These are phyloP conservation scores for Boletus fagicola DNA, from an alignment of 768 basidiomycete species.

Conservation along the genomic window DNA sequence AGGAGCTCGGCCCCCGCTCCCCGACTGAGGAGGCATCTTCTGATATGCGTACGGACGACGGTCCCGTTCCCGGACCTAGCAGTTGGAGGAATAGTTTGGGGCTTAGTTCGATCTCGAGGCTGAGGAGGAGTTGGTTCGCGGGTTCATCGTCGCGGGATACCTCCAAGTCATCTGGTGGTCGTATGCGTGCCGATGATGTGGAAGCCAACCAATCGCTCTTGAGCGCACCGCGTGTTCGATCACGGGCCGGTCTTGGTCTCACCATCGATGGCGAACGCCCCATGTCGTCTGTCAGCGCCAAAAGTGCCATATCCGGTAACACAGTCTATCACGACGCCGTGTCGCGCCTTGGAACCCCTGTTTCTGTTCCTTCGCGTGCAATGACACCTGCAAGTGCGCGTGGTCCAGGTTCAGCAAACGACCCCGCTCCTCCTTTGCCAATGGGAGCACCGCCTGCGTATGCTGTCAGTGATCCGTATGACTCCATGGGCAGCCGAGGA, in stretches of 20 bases:
- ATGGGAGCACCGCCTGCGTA: constrained; percentile 33
- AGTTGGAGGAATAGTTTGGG: constrained; percentile 41
- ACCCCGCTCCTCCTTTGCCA: constrained; percentile 18
- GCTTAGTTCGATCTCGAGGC: constrained; percentile 45
- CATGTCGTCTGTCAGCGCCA: constrained; percentile 53
- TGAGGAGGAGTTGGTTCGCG: constrained; percentile 62
- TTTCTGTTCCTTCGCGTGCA: constrained; percentile 42
- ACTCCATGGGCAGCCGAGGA: constrained; percentile 24
- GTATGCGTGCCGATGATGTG: constrained; percentile 40
- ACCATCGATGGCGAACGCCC: constrained; percentile 48
- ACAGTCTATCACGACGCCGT: constrained; percentile 64
- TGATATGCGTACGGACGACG: constrained; percentile 11
- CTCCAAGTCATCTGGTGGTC: constrained; percentile 29
- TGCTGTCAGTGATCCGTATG: constrained; percentile 30
- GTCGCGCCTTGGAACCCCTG: constrained; percentile 46
- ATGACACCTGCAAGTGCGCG: constrained; percentile 42
- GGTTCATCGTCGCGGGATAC: constrained; percentile 31
- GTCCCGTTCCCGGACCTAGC: constrained; percentile 29
- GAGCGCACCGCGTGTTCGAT: constrained; percentile 18
- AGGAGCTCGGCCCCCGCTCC: constrained; percentile 30
- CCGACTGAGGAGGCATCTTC: constrained; percentile 18
- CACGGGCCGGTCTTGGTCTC: constrained; percentile 38
- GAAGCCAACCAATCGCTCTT: constrained; percentile 46
- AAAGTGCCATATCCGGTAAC: constrained; percentile 51
- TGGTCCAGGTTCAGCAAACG: constrained; percentile 9